These are phyloP conservation scores for Penicillium salamii DNA, from an alignment of 495 filamentous ascomycete species.

Conservation along the genomic window DNA sequence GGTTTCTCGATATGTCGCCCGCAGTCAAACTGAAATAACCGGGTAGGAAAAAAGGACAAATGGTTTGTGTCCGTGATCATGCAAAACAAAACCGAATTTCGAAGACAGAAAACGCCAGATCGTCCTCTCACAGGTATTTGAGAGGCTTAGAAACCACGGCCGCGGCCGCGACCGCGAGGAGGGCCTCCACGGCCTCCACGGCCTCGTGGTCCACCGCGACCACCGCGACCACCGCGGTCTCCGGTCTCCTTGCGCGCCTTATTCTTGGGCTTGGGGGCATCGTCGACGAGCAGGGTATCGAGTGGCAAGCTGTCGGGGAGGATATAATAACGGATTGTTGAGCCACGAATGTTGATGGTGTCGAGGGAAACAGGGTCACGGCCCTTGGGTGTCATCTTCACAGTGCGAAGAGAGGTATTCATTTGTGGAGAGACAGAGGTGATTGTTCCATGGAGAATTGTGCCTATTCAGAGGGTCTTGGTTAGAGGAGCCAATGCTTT, in stretches of 20 bases:
- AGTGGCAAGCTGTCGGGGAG: conserved; percentile 91
- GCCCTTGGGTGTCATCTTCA: conserved; percentile 89
- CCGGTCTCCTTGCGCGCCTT: conserved; percentile 90
- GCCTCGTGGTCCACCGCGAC: conserved; percentile 54
- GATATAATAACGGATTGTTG: conserved; percentile 89
- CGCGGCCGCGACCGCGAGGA: conserved; percentile 64
- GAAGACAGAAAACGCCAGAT: conserved; percentile 28
- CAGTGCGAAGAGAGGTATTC: conserved; percentile 90
- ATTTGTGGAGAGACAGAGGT: conserved; percentile 92
- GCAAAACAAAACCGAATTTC: conserved; percentile 22
- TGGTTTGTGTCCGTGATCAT: conserved; percentile 23
- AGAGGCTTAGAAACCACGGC: conserved; percentile 44
- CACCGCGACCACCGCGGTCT: conserved; percentile 63
- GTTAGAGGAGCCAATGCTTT: conserved; percentile 5
- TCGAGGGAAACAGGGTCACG: conserved; percentile 84
- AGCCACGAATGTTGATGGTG: conserved; percentile 94
- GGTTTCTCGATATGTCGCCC: conserved; percentile 13
- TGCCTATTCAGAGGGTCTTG: conserved; percentile 52
- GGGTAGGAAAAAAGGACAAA: conserved; percentile 14
- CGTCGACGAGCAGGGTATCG: conserved; percentile 91
- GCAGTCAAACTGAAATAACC: conserved; percentile 15
- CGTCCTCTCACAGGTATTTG: conserved; percentile 20
- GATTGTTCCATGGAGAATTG: conserved; percentile 93
- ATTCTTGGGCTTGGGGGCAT: conserved; percentile 97
- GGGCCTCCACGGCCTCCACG: conserved; percentile 58